Evolutionary conservation across 2,329 filamentous ascomycete genomes (phyloP).

Genomic region (Sodiomyces alkalinus): DNA sequence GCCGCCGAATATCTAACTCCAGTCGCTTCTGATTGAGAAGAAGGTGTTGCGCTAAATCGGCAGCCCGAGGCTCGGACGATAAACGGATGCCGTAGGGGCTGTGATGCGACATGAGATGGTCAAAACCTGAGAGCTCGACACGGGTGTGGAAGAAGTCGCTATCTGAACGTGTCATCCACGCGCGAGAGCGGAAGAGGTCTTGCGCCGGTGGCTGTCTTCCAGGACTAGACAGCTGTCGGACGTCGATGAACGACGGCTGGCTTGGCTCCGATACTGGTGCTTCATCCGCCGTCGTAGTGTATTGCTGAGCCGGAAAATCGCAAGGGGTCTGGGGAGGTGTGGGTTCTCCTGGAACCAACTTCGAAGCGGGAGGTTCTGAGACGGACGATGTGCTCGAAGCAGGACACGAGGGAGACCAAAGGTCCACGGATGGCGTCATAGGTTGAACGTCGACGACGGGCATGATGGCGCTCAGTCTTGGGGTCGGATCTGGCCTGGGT

Average conservation of each 20-base stretch:
- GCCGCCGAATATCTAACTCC: conserved; percentile 6
- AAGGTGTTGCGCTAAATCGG: conserved; percentile 8
- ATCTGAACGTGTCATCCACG: too few relatives aligned
- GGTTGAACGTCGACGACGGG: conserved; percentile 22
- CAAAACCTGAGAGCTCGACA: too few relatives aligned
- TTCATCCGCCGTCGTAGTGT: too few relatives aligned
- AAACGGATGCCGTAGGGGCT: too few relatives aligned
- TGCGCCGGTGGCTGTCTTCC: background rate
- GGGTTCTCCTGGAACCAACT: background rate
- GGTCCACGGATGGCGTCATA: conserved; percentile 2
- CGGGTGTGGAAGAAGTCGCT: too few relatives aligned
- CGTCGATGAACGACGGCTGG: background rate
- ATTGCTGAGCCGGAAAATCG: too few relatives aligned
- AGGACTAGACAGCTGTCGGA: background rate
- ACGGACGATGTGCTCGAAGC: conserved; percentile 5
- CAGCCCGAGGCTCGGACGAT: conserved; percentile 4
- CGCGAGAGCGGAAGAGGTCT: background rate
- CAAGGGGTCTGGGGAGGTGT: background rate
- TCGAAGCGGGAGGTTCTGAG: conserved; percentile 2
- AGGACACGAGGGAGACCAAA: conserved; percentile 7
- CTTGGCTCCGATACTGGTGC: background rate
- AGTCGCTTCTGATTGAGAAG: conserved; percentile 7
- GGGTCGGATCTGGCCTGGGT: conserved; percentile 2
- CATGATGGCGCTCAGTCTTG: conserved; percentile 21
- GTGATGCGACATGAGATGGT: conserved; percentile 3